These are phyloP conservation scores for Lignosus rhinocerotis DNA, from an alignment of 1,284 basidiomycete species.

Conservation along the genomic window DNA sequence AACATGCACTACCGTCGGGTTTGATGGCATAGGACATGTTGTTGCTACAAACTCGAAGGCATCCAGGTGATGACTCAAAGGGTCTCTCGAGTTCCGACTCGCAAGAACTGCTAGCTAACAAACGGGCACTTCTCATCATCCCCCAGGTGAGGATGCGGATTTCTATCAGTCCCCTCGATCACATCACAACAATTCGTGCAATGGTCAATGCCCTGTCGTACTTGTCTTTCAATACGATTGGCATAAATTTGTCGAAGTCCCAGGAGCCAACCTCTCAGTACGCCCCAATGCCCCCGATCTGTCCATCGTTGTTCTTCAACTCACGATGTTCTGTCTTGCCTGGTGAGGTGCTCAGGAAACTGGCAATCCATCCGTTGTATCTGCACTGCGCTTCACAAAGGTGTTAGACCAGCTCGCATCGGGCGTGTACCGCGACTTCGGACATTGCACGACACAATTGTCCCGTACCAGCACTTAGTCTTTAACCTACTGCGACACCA, in stretches of 20 bases:
- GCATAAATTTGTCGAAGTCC: neutral
- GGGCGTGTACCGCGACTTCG: conserved; percentile 2
- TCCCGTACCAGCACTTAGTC: no score
- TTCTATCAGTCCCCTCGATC: neutral
- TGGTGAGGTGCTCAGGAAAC: neutral
- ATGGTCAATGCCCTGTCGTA: neutral
- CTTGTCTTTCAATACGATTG: neutral
- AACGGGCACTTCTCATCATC: neutral
- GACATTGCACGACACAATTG: no score
- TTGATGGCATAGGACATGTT: no score
- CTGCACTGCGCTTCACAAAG: neutral
- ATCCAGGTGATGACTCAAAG: no score
- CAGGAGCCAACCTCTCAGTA: neutral
- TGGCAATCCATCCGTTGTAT: neutral
- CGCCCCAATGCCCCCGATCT: neutral
- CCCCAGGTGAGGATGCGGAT: neutral
- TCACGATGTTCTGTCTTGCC: neutral
- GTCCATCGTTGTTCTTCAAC: neutral
- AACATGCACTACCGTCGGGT: no score
- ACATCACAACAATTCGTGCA: no score
- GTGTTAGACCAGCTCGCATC: neutral
- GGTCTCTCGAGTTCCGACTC: no score
- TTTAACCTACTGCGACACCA: no score
- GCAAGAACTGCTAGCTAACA: no score
- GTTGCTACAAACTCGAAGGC: no score